Evolutionary conservation across 768 basidiomycete species (phyloP).

Genomic region (Suillus clintonianus): DNA sequence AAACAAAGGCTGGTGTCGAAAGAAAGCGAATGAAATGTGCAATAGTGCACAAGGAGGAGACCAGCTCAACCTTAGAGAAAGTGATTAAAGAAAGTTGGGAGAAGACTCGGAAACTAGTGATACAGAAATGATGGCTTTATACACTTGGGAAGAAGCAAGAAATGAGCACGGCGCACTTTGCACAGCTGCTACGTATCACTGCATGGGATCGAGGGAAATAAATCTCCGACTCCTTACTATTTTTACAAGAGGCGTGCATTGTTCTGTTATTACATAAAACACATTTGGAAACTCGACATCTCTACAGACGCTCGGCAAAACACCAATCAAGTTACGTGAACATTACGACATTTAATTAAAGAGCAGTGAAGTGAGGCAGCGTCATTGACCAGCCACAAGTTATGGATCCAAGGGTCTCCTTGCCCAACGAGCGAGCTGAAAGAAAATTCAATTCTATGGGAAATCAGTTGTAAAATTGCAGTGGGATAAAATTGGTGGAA

Average conservation of each 20-base stretch:
- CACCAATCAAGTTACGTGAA: background rate
- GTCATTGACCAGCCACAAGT: background rate
- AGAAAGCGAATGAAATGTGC: constrained; percentile 22
- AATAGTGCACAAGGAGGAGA: constrained; percentile 30
- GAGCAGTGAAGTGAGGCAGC: background rate
- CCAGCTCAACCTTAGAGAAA: constrained; percentile 31
- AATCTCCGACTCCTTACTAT: constrained; percentile 9
- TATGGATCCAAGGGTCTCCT: background rate
- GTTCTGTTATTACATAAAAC: background rate
- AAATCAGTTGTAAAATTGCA: background rate
- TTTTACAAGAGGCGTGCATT: background rate
- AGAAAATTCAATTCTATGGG: background rate
- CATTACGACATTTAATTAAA: background rate
- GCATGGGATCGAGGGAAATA: constrained; percentile 10
- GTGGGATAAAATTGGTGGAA: background rate
- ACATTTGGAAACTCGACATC: background rate
- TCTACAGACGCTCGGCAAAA: background rate
- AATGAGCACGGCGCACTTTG: background rate
- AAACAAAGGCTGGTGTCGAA: constrained; percentile 23
- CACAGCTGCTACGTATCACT: background rate
- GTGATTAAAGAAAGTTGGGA: background rate
- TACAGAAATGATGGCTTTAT: constrained; percentile 14
- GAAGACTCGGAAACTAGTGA: constrained; percentile 8
- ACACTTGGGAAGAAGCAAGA: background rate
- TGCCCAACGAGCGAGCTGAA: background rate